phyloP scores from a whole-genome alignment of 345 rosid genomes.

The Eucalyptus cloeziana region DNA sequence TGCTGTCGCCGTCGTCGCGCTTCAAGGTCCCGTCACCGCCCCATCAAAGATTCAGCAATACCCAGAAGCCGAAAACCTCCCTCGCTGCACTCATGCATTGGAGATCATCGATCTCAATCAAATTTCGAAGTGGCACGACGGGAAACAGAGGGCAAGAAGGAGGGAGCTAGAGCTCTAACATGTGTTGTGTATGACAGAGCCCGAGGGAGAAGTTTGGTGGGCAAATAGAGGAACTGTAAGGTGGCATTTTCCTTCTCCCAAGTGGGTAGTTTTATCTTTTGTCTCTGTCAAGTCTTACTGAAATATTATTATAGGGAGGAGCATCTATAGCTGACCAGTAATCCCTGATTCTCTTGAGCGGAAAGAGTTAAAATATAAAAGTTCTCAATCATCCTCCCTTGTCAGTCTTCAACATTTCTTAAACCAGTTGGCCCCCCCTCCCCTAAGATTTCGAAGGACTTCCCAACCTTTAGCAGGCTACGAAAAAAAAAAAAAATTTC shows the following conservation, averaged over 20 bases:
- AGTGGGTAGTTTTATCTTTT: neutral
- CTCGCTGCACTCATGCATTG: neutral
- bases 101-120: neutral
- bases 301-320: neutral
- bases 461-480: neutral
- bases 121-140: neutral
- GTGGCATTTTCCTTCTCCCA: neutral
- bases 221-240: neutral
- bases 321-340: neutral
- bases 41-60: neutral
- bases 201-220: neutral
- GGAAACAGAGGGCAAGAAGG: neutral
- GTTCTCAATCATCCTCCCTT: neutral
- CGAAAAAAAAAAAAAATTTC: neutral
- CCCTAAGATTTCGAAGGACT: neutral
- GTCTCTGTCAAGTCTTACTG: neutral
- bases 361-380: neutral
- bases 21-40: neutral
- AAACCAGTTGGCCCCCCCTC: neutral
- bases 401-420: neutral
- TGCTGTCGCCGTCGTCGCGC: neutral
- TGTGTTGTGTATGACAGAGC: neutral
- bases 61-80: neutral
- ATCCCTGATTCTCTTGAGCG: neutral
- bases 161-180: neutral